These are phyloP conservation scores for Fusarium globosum DNA, from an alignment of 2,329 filamentous ascomycete species.

Conservation along the genomic window DNA sequence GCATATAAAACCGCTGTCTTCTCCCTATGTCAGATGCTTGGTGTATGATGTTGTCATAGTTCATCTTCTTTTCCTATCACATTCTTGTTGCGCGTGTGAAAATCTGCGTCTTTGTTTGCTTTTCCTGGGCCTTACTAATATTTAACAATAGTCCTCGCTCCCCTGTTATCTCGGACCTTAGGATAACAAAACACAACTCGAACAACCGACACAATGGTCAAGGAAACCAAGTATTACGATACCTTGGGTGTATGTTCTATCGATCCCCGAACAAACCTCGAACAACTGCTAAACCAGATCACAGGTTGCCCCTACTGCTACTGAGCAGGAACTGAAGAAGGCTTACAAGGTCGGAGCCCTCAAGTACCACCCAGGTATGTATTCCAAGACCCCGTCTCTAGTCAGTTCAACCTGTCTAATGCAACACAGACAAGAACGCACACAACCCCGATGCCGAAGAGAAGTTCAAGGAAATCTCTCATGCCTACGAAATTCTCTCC, in stretches of 20 bases:
- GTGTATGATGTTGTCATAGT: background rate
- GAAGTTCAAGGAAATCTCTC: slow-evolving; percentile 98
- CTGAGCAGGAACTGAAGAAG: slow-evolving; percentile 89
- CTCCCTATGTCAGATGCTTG: background rate
- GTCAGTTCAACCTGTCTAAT: slow-evolving; percentile 20
- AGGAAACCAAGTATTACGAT: slow-evolving; percentile 84
- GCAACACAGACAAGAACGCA: slow-evolving; percentile 85
- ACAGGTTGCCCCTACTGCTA: slow-evolving; percentile 81
- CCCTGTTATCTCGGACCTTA: slow-evolving; percentile 11
- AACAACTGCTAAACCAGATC: slow-evolving; percentile 31
- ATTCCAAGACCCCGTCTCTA: background rate
- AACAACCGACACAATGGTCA: slow-evolving; percentile 71
- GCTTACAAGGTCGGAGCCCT: slow-evolving; percentile 86
- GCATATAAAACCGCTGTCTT: slow-evolving; percentile 14
- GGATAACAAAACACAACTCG: slow-evolving; percentile 5
- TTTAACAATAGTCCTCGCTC: slow-evolving; percentile 27
- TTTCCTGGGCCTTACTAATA: slow-evolving; percentile 39
- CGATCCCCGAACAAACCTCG: background rate
- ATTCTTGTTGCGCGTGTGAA: slow-evolving; percentile 6
- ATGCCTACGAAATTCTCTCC: slow-evolving; percentile 94
- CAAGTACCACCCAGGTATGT: slow-evolving; percentile 85
- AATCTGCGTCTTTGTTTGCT: slow-evolving; percentile 14
- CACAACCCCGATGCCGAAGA: slow-evolving; percentile 93
- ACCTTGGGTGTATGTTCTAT: slow-evolving; percentile 73
- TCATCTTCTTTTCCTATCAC: background rate